Evolutionary conservation across 1,284 basidiomycete genomes (phyloP), one percentile per base, ranked within the genome.

Genomic region (Exobasidium rhododendri): DNA sequence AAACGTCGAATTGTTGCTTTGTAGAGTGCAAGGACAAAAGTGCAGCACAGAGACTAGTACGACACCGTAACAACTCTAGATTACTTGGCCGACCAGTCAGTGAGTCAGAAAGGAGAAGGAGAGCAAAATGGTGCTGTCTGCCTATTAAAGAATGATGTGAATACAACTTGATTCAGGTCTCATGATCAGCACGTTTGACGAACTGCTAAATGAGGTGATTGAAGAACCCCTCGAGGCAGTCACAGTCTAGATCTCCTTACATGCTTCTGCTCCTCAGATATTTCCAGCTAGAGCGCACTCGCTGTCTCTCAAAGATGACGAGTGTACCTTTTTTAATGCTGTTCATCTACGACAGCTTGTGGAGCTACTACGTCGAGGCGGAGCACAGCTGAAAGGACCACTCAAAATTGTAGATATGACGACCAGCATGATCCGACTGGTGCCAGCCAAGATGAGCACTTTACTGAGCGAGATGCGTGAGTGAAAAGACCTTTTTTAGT

Each of bases 71-170:
- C 58, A 64, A 64, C 49, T 31, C 50, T 40, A 28, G 59, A 6
- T 58, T 64, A 2, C 29, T 50, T 17, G 62, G 62, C 4, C 50
- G 62, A 6, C 62, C 62, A 4, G 62, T 64, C 26, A 20, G 47
- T 63, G 32, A 50, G 58, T 50, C 47, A 40, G 24, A 44, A 45
- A 20, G 58, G 20, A 22, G 32, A 59, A 29, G 17, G 53, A 13
- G n/a, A n/a, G n/a, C n/a, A n/a, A n/a, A n/a, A n/a, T n/a, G n/a
- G 59, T 46, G 20, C 35, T 61, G 56, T 35, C 49, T 30, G 28
- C 22, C 17, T 40, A 84, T 97, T 97, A 87, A 97, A 97, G 86
- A 97, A 97, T 62, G 88, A 85, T 83, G 93, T 93, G 84, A 14
- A n/a, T n/a, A n/a, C n/a, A n/a, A n/a, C 24, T 50, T 30, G 4